Evolutionary conservation across 2,329 filamentous ascomycete species (phyloP).

Genomic region (Cryphonectria parasitica): DNA sequence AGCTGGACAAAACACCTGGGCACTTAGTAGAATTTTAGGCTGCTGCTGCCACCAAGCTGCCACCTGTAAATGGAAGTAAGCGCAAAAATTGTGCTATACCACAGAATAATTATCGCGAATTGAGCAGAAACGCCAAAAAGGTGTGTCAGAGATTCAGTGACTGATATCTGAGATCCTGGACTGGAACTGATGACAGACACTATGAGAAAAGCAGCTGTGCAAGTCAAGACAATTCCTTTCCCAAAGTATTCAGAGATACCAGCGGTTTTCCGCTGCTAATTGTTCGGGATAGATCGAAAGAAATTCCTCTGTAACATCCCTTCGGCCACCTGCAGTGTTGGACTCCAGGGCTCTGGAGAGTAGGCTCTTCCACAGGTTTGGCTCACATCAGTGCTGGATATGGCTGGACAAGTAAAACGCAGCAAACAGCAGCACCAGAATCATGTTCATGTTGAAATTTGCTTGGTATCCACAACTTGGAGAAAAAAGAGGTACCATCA

Average conservation of each 20-base stretch:
- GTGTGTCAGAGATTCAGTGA: neutral
- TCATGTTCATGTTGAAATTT: no score
- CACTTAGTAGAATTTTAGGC: neutral
- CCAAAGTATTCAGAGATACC: neutral
- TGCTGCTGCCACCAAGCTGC: neutral
- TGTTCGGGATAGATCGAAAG: neutral
- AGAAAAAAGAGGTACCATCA: neutral
- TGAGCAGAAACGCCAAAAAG: neutral
- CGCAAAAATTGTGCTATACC: neutral
- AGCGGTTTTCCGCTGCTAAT: neutral
- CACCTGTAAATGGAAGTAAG: neutral
- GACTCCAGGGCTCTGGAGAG: neutral
- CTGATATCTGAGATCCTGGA: neutral
- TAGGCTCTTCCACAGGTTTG: neutral
- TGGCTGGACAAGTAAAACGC: neutral
- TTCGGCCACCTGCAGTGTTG: neutral
- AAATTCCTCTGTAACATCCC: neutral
- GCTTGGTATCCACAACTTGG: neutral
- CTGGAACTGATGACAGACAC: neutral
- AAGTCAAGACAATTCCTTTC: neutral
- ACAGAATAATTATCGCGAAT: neutral
- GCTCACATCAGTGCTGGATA: neutral
- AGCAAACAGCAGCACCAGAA: neutral
- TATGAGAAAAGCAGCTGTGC: neutral
- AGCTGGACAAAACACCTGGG: neutral